Evolutionary conservation across 805 yeast species (phyloP).

Genomic region (Lipomyces orientalis): DNA sequence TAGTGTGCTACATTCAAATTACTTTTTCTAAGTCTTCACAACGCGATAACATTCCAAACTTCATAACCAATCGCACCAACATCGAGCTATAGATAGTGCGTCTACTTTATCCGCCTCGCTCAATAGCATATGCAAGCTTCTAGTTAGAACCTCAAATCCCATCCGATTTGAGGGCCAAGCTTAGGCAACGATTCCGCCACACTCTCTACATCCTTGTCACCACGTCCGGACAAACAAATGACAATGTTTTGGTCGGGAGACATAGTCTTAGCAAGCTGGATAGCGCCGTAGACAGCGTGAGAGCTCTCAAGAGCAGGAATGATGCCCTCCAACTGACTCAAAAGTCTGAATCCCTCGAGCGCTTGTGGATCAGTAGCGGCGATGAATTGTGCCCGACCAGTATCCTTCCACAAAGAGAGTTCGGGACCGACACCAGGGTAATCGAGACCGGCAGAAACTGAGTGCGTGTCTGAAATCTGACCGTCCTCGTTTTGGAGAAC

Average conservation of each 20-base stretch:
- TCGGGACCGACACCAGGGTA: slow-evolving; percentile 99
- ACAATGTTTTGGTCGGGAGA: slow-evolving; percentile 78
- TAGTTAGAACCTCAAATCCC: slow-evolving; percentile 89
- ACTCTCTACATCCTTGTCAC: slow-evolving; percentile 97
- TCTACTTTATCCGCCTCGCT: not conserved
- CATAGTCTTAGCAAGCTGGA: slow-evolving; percentile 85
- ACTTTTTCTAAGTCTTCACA: not conserved
- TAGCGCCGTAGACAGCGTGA: slow-evolving; percentile 93
- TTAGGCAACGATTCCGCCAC: slow-evolving; percentile 93
- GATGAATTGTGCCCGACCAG: slow-evolving; percentile 87
- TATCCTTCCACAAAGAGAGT: slow-evolving; percentile 90
- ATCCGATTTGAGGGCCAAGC: slow-evolving; percentile 87
- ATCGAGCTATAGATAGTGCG: not conserved
- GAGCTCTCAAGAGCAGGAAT: slow-evolving; percentile 98
- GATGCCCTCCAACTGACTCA: slow-evolving; percentile 95
- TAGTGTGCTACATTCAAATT: not conserved
- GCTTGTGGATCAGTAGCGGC: slow-evolving; percentile 98
- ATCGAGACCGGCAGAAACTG: slow-evolving; percentile 97
- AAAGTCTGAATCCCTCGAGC: slow-evolving; percentile 81
- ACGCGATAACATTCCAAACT: not conserved
- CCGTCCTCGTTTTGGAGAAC: slow-evolving; percentile 92
- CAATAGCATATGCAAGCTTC: not conserved
- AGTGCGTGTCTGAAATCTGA: slow-evolving; percentile 96
- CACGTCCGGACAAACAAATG: slow-evolving; percentile 95
- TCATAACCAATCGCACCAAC: not conserved